Base-by-base conservation (phyloP, 306 rosid species). In the Vachellia collinsii region DNA sequence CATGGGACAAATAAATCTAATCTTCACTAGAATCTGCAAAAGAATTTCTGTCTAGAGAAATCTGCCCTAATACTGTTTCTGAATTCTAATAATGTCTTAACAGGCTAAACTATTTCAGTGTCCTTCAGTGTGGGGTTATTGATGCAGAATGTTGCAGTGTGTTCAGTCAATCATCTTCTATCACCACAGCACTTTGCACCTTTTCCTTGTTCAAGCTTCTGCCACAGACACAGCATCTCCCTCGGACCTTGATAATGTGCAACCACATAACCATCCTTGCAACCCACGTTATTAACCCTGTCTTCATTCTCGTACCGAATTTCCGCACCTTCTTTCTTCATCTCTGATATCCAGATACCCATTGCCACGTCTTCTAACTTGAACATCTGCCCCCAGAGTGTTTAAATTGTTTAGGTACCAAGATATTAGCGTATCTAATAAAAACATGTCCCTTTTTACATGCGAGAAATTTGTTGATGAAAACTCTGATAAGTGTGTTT, bases 291-390 rank as follows among this genome's bases (percentile, higher is more conserved):
- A 38, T 83, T 71, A 61, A 96, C 84, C 75, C 88, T 85, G 22
- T 50, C 90, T 20, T 96, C 99, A 48, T 81, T 96, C 83, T 86
- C 88, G n/a, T 93, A 96, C 54, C 84, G 88, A 69, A 96, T 89
- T 22, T 78, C 82, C 51, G 93, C 71, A 78, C 94, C 97, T 25
- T 84, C 89, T 76, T 86, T 96, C 86, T 85, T 86, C 95, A 94
- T 86, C 54, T 86, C 87, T n/a, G 92, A 91, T 2, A 96, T 93
- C 99, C 99, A 96, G 54, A 96, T 92, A 37, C 99, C 99, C 99
- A 96, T 96, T 3, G 99, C 98, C 71, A 96, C 99, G n/a, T 96
- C 99, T 84, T 96, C 99, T 75, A 96, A 82, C 87, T 96, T 96
- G 64, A 96, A 96, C 98, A 96, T 96, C 99, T 96, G 93, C 41